phyloP scores from a whole-genome alignment of 257 asterid genomes.

The Nemophila menziesii region DNA sequence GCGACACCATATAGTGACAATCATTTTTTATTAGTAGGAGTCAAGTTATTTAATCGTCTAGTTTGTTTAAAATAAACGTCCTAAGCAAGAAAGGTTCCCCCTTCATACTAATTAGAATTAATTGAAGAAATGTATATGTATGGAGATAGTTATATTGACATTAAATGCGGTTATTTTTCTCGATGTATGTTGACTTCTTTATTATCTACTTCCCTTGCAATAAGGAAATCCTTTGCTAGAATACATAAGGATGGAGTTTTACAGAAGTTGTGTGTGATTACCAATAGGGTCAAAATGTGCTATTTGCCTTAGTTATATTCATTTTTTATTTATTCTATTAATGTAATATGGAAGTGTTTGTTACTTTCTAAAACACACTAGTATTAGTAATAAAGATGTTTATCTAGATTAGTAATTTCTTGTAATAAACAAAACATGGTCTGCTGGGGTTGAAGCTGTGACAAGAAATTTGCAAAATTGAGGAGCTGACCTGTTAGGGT shows the following conservation, averaged over 20 bases:
- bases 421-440: too few species aligned
- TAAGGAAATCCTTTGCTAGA: conserved; percentile 92
- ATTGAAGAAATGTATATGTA: not conserved
- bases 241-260: conserved; percentile 85
- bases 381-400: too few species aligned
- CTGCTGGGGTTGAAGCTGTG: too few species aligned
- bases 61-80: not conserved
- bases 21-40: not conserved
- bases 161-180: not conserved
- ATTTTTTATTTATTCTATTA: too few species aligned
- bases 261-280: conserved; percentile 77
- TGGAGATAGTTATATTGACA: not conserved
- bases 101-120: too few species aligned
- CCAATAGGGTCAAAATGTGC: conserved; percentile 79
- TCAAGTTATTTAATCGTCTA: too few species aligned
- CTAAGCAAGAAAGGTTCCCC: too few species aligned
- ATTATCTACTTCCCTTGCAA: conserved; percentile 29
- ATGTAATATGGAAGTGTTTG: not conserved
- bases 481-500: too few species aligned
- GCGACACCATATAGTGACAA: not conserved
- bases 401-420: too few species aligned
- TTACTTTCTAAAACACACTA: too few species aligned
- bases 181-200: conserved; percentile 2
- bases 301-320: conserved; percentile 59
- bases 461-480: too few species aligned